Conservation (phyloP, 345 rosid genomes). For the Hibiscus syriacus region DNA sequence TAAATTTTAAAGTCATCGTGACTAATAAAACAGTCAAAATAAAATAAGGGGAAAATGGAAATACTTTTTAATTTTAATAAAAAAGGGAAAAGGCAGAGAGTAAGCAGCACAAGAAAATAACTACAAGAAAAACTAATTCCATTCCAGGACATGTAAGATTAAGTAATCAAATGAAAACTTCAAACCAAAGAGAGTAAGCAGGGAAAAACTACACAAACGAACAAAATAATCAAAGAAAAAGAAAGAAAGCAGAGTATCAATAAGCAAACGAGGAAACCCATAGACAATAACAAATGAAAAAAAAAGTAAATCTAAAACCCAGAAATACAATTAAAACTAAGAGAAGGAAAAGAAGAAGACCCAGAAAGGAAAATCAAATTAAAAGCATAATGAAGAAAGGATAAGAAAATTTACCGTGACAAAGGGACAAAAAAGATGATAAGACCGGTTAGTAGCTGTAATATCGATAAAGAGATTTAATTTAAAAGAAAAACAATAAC, state of each 20-base stretch:
- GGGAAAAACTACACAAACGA: neutral
- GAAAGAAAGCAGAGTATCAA: neutral
- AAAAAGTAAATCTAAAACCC: neutral
- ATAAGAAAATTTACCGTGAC: constrained; percentile 24
- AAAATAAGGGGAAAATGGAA: too few species aligned
- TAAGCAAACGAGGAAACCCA: neutral
- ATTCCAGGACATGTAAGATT: neutral
- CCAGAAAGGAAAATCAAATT: constrained; percentile 3
- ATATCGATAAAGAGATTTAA: too few species aligned
- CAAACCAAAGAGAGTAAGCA: neutral
- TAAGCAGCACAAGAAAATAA: too few species aligned
- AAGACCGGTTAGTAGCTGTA: too few species aligned
- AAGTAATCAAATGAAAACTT: neutral
- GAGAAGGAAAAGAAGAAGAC: neutral
- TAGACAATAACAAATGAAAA: neutral
- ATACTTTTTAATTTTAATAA: neutral
- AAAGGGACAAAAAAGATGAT: neutral
- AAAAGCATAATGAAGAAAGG: neutral
- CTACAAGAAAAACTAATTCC: neutral
- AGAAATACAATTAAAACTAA: constrained; percentile 1
- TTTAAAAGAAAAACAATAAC: neutral
- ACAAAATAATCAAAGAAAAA: neutral
- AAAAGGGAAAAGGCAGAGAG: too few species aligned
- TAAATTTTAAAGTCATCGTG: too few species aligned
- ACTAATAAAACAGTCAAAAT: too few species aligned